phyloP scores from a whole-genome alignment of 176 grass and related monocot genomes.

The Oryza australiensis region DNA sequence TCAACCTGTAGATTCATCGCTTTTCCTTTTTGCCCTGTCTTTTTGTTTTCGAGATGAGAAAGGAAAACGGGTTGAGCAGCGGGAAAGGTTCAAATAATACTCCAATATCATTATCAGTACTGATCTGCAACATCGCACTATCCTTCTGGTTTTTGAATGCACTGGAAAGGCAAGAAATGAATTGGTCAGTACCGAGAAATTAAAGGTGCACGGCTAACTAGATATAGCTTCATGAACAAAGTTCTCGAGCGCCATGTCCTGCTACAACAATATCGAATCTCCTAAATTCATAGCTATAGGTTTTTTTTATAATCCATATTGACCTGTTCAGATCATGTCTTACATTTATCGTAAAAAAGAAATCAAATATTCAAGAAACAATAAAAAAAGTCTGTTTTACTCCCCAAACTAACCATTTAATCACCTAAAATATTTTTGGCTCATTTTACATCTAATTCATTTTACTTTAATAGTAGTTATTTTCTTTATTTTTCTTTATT shows the following conservation, averaged over 20 bases:
- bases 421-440: no score
- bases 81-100: background rate
- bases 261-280: background rate
- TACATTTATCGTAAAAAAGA: no score
- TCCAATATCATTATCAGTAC: no score
- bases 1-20: background rate
- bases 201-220: background rate
- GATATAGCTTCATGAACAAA: background rate
- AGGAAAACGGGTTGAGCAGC: conserved; percentile 6
- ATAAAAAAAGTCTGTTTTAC: no score
- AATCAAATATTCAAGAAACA: no score
- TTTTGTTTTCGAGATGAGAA: background rate
- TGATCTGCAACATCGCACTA: background rate
- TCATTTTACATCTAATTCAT: no score
- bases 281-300: background rate
- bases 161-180: background rate
- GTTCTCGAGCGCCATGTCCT: background rate
- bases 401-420: no score
- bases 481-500: no score
- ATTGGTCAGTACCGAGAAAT: background rate
- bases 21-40: background rate
- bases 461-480: no score
- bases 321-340: background rate
- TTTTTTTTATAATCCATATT: background rate
- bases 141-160: background rate